Evolutionary conservation across 2,329 filamentous ascomycete genomes (phyloP).

Genomic region (Stylonectria norvegica): DNA sequence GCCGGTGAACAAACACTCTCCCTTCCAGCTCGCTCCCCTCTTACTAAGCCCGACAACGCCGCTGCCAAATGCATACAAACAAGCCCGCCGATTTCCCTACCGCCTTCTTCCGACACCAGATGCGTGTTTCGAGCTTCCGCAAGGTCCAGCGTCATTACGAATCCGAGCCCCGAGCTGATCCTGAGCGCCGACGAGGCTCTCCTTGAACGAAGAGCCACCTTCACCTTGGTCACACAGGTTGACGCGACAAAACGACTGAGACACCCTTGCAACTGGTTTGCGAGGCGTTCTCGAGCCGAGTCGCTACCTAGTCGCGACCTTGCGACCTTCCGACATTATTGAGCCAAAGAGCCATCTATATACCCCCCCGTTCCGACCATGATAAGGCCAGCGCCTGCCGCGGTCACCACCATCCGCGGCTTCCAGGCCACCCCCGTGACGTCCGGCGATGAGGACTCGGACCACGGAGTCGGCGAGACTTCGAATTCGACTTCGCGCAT

Average conservation of each 20-base stretch:
- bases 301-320: too few relatives aligned
- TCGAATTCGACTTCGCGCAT: slow-evolving; percentile 36
- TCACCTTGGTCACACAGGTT: too few relatives aligned
- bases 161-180: slow-evolving; percentile 53
- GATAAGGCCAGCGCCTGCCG: slow-evolving; percentile 47
- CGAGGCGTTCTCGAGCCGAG: neutral
- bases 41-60: slow-evolving; percentile 17
- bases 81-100: slow-evolving; percentile 41
- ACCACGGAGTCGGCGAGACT: slow-evolving; percentile 41
- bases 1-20: slow-evolving; percentile 24
- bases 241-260: too few relatives aligned
- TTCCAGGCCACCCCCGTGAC: slow-evolving; percentile 52
- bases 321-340: too few relatives aligned
- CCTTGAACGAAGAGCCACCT: slow-evolving; percentile 38
- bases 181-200: slow-evolving; percentile 57
- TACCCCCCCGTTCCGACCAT: slow-evolving; percentile 33
- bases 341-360: neutral
- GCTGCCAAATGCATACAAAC: slow-evolving; percentile 55
- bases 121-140: slow-evolving; percentile 52
- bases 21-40: slow-evolving; percentile 13
- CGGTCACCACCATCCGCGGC: slow-evolving; percentile 54
- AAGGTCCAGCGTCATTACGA: slow-evolving; percentile 47
- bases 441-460: slow-evolving; percentile 58
- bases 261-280: neutral
- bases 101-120: slow-evolving; percentile 55